phyloP scores from a whole-genome alignment of 169 alveolate genomes.

The Eimeria maxima region DNA sequence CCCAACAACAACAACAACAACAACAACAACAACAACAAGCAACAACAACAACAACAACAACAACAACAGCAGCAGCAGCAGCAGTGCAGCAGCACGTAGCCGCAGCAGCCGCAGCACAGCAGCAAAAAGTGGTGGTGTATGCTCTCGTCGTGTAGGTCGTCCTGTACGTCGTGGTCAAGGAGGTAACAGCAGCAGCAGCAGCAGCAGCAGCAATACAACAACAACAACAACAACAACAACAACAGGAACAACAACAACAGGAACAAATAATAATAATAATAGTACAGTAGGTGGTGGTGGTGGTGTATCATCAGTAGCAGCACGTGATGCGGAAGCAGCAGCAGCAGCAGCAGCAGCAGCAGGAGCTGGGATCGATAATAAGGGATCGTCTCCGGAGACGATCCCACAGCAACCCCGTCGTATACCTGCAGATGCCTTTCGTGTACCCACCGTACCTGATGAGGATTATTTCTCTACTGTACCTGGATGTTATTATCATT shows the following conservation, averaged over 20 bases:
- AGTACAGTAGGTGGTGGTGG: no score
- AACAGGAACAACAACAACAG: no score
- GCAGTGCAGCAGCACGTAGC: neutral
- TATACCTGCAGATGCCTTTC: constrained; percentile 50
- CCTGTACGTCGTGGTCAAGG: constrained; percentile 19
- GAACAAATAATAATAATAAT: no score
- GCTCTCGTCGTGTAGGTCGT: constrained; percentile 17
- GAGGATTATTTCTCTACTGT: constrained; percentile 76
- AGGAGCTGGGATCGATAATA: neutral
- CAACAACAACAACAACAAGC: no score
- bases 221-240: no score
- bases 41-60: constrained; percentile 35
- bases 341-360: constrained; percentile 64
- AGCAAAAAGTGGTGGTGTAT: neutral
- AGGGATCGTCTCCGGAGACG: neutral
- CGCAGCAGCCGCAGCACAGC: constrained; percentile 37
- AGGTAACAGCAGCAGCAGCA: no score
- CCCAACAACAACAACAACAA: no score
- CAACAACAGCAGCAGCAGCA: constrained; percentile 40
- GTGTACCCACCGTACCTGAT: constrained; percentile 59
- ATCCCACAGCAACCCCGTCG: constrained; percentile 26
- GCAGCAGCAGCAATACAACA: no score
- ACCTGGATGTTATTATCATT: constrained; percentile 74
- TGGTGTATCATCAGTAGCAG: constrained; percentile 19
- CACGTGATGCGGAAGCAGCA: constrained; percentile 49